Evolutionary conservation across 2,329 filamentous ascomycete species (phyloP).

Genomic region (Blastomyces parvus): DNA sequence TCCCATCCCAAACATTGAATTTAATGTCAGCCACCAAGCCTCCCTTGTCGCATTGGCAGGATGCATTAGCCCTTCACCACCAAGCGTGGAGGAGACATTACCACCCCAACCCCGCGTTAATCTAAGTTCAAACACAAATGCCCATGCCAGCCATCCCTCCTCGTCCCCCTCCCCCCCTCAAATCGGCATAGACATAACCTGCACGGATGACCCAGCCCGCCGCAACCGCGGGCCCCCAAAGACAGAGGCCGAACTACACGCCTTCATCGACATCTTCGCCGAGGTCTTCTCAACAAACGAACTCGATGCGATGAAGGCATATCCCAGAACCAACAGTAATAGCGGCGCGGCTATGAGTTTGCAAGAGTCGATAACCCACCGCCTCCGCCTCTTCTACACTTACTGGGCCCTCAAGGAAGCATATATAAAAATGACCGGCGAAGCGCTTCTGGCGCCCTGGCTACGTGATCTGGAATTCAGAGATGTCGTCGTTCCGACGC

Average conservation of each 20-base stretch:
- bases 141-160: slow-evolving; percentile 6
- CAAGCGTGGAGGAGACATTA: background rate
- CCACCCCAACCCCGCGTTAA: background rate
- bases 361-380: slow-evolving; percentile 42
- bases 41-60: slow-evolving; percentile 53
- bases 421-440: slow-evolving; percentile 58
- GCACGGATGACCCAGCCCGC: slow-evolving; percentile 46
- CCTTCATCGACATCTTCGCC: slow-evolving; percentile 51
- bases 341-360: slow-evolving; percentile 18
- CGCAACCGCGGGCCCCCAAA: slow-evolving; percentile 41
- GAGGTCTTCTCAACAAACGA: slow-evolving; percentile 52
- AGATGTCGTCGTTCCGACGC: slow-evolving; percentile 44
- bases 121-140: slow-evolving; percentile 9
- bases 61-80: slow-evolving; percentile 22
- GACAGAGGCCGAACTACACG: slow-evolving; percentile 41
- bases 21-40: slow-evolving; percentile 57
- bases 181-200: slow-evolving; percentile 55
- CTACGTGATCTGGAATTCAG: slow-evolving; percentile 52
- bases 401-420: slow-evolving; percentile 58
- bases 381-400: slow-evolving; percentile 53
- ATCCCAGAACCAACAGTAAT: slow-evolving; percentile 4
- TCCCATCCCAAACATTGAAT: slow-evolving; percentile 40
- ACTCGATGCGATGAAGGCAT: slow-evolving; percentile 44
- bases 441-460: slow-evolving; percentile 54
- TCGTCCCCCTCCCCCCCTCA: slow-evolving; percentile 25